phyloP scores from a whole-genome alignment of 2,329 filamentous ascomycete genomes.

The Pseudogymnoascus sp. region DNA sequence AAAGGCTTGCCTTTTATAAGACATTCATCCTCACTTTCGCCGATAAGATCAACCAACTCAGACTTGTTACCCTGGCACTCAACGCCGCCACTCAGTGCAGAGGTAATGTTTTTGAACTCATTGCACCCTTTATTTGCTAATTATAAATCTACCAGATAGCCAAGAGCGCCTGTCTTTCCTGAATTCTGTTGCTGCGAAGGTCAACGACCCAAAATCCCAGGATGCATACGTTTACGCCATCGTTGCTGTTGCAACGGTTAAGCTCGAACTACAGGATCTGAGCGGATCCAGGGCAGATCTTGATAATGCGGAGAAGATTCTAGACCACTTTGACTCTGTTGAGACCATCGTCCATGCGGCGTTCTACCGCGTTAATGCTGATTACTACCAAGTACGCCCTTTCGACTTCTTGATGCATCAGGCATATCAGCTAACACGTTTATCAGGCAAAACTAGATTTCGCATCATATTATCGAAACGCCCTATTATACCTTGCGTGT shows the following conservation, averaged over 20 bases:
- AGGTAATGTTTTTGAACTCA: conserved; percentile 39
- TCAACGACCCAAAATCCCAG: conserved; percentile 86
- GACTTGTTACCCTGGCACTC: conserved; percentile 84
- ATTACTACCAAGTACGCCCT: conserved; percentile 70
- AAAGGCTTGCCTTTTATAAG: conserved; percentile 86
- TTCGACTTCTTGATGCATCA: neutral
- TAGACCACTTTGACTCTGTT: conserved; percentile 89
- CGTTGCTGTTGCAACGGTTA: conserved; percentile 80
- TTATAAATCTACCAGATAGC: conserved; percentile 52
- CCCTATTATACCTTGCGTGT: conserved; percentile 94
- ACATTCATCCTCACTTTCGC: conserved; percentile 93
- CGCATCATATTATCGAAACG: conserved; percentile 93
- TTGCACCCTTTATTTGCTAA: conserved; percentile 2
- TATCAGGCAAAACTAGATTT: conserved; percentile 73
- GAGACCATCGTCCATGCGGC: conserved; percentile 92
- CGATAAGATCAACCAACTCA: conserved; percentile 98
- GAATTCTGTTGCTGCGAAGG: conserved; percentile 72
- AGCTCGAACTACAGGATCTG: conserved; percentile 69
- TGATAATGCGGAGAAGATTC: conserved; percentile 75
- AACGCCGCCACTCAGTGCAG: conserved; percentile 78
- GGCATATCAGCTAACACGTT: conserved; percentile 14
- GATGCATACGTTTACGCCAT: conserved; percentile 93
- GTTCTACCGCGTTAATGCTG: conserved; percentile 91
- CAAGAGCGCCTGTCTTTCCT: conserved; percentile 80
- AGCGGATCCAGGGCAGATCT: conserved; percentile 81